A percentile compares a stretch with the other conserved stretches of the same genome.
Conservation (phyloP, 75 land plant species). For the Azolla pinnata region DNA sequence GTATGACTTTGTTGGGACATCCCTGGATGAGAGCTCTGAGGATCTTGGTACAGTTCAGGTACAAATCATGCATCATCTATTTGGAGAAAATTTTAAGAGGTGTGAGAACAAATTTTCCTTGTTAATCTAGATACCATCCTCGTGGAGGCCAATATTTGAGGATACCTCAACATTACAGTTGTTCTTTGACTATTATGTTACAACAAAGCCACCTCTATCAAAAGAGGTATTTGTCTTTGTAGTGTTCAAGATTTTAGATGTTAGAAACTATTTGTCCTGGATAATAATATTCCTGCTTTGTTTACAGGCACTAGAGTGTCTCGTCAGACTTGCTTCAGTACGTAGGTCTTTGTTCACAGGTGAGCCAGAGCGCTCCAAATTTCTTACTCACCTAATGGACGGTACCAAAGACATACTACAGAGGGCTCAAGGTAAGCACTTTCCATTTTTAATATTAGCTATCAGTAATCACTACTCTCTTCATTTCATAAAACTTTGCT, state of each 20-base stretch:
- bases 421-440: conserved; percentile 73
- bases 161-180: conserved; percentile 77
- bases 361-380: conserved; percentile 69
- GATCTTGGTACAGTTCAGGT: conserved; percentile 95
- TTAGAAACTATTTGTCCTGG: not conserved
- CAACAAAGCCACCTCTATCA: conserved; percentile 64
- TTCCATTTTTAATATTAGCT: too few relatives aligned
- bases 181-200: conserved; percentile 83
- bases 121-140: conserved; percentile 87
- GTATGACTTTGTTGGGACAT: conserved; percentile 88
- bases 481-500: too few relatives aligned
- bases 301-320: conserved; percentile 73
- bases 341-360: conserved; percentile 77
- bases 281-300: not conserved
- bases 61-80: conserved; percentile 62
- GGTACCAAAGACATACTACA: conserved; percentile 89
- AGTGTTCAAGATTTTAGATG: not conserved
- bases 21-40: conserved; percentile 91
- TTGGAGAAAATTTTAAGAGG: conserved; percentile 75
- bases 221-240: conserved; percentile 52
- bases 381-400: conserved; percentile 71
- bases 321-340: conserved; percentile 83
- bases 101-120: not conserved
- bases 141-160: conserved; percentile 71
- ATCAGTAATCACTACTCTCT: too few relatives aligned